phyloP scores from a whole-genome alignment of 805 yeast genomes.

The Saccharomyces jurei region DNA sequence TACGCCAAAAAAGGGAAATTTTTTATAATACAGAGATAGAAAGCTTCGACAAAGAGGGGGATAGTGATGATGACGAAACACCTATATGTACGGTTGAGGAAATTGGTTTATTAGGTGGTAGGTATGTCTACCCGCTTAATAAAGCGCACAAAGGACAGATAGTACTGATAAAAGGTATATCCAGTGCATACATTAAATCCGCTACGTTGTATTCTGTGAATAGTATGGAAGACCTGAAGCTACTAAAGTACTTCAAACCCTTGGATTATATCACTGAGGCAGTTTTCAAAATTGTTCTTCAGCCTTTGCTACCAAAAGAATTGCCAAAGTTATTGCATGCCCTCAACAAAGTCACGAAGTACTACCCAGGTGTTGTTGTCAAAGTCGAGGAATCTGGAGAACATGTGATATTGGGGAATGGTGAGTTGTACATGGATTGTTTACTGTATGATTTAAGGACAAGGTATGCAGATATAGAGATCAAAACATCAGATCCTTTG shows the following conservation, averaged over 20 bases:
- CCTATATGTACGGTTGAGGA: slow-evolving; percentile 28
- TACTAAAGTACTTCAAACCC: slow-evolving; percentile 18
- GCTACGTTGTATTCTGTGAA: slow-evolving; percentile 51
- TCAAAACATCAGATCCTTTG: slow-evolving; percentile 80
- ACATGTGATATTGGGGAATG: slow-evolving; percentile 69
- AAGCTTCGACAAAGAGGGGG: slow-evolving; percentile 21
- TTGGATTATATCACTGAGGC: slow-evolving; percentile 44
- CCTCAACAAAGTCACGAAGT: slow-evolving; percentile 49
- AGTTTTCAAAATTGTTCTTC: slow-evolving; percentile 73
- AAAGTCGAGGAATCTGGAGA: slow-evolving; percentile 87
- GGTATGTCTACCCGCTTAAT: slow-evolving; percentile 52
- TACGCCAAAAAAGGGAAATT: slow-evolving; percentile 23
- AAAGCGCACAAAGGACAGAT: slow-evolving; percentile 58
- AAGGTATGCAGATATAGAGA: slow-evolving; percentile 54
- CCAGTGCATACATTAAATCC: slow-evolving; percentile 45
- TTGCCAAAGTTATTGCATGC: slow-evolving; percentile 67
- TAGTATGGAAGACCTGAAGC: slow-evolving; percentile 27
- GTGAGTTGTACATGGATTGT: slow-evolving; percentile 84
- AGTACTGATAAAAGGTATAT: slow-evolving; percentile 60
- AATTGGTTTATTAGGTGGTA: slow-evolving; percentile 54
- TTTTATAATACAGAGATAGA: slow-evolving; percentile 24
- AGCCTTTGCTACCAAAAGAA: slow-evolving; percentile 73
- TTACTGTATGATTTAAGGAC: slow-evolving; percentile 66
- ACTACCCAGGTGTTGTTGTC: slow-evolving; percentile 60
- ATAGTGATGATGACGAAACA: slow-evolving; percentile 47